A percentile compares a stretch with the other conserved stretches of the same genome.
These are phyloP conservation scores for Exophiala viscosa DNA, from an alignment of 2,329 filamentous ascomycete species.

Conservation along the genomic window DNA sequence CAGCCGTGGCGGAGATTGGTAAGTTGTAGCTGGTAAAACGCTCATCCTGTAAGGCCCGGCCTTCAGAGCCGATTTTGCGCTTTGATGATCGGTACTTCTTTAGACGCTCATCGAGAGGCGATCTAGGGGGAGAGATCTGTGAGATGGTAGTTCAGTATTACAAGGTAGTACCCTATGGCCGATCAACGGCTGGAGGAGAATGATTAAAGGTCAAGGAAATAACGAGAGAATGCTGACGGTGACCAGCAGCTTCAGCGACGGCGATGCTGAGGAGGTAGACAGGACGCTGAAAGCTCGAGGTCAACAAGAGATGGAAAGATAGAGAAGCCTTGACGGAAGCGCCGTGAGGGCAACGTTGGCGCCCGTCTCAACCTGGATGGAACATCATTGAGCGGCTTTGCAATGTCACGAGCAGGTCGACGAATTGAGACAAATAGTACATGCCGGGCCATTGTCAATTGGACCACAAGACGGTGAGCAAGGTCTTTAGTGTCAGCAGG, in stretches of 20 bases:
- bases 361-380: conserved; percentile 7
- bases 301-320: conserved; percentile 11
- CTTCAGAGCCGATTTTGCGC: conserved; percentile 11
- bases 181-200: conserved; percentile 20
- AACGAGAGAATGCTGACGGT: conserved; percentile 23
- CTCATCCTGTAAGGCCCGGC: conserved; percentile 26
- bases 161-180: conserved; percentile 15
- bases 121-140: conserved; percentile 1
- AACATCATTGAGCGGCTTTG: conserved; percentile 9
- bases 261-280: conserved; percentile 10
- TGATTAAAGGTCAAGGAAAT: conserved; percentile 4
- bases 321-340: conserved; percentile 12
- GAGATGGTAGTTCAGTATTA: conserved; percentile 17
- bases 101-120: conserved; percentile 7
- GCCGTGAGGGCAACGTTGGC: conserved; percentile 19
- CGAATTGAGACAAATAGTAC: conserved; percentile 8
- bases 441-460: conserved; percentile 11
- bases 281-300: conserved; percentile 3
- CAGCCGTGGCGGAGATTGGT: conserved; percentile 55
- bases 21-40: conserved; percentile 48
- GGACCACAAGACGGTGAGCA: conserved; percentile 4
- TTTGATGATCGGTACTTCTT: conserved; percentile 2
- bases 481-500: conserved; percentile 4
- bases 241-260: conserved; percentile 25
- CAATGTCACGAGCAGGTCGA: conserved; percentile 18